Evolutionary conservation across 176 grass and related monocot genomes (phyloP), one percentile per base, ranked within the genome.

Genomic region (Carex myosuroides): DNA sequence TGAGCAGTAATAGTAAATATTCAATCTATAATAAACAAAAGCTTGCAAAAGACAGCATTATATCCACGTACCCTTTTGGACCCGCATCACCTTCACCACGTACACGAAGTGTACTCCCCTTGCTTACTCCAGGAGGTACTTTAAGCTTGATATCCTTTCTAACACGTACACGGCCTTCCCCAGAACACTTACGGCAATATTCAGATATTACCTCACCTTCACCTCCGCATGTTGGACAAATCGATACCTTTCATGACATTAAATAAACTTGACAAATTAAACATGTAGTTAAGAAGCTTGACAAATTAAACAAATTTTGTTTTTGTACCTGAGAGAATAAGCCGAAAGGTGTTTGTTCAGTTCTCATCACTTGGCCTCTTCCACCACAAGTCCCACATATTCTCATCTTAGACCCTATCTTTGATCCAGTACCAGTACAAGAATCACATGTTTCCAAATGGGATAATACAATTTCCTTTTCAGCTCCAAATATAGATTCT

Each of bases 71-170:
- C 95, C 92, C 95, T 95, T 91, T 98, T n/a, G 89, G 95, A 81
- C 95, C 95, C 6, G 92, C 95, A 81, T 98, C 95, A 89, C 95
- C 95, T 93, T 98, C 95, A 82, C 95, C 91, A 64, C 92, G 91
- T 82, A 98, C 92, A 87, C 95, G 95, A 89, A 98, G 95, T 68
- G 92, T 98, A 85, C 95, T 98, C 75, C 95, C 95, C 90, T 98
- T 98, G 86, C 92, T 93, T 81, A 98, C 92, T 63, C 95, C 95
- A 79, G 91, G 89, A 86, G 95, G 95, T 32, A 95, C 91, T 92
- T 95, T 95, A 56, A 98, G 91, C 91, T 98, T 98, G 70, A 98
- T 98, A 33, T 98, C 95, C 80, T 98, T 98, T 89, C 89, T 92
- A 56, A 95, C 77, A 83, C 95, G 92, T 82, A 93, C 79, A 86